Percentiles rank a stretch among this genome's conserved stretches.
phyloP scores from a whole-genome alignment of 164 flowering plant genomes.

The Echeveria elegans region DNA sequence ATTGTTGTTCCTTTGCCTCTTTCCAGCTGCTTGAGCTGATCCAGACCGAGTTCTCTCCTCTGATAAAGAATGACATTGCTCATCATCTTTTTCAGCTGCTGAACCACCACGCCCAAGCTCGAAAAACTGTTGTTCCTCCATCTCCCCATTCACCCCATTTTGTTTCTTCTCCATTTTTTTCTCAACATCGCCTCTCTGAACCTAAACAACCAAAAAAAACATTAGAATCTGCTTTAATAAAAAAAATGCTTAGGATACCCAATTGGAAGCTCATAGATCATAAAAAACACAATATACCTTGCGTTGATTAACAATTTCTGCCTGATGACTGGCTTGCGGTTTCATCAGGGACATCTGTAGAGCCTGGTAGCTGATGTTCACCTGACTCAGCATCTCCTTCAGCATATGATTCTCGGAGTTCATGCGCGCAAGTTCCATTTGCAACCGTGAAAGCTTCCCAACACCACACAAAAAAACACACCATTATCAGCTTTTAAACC shows the following conservation, averaged over 20 bases:
- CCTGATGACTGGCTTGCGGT: constrained; percentile 7
- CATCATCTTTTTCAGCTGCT: constrained; percentile 8
- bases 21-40: constrained; percentile 1
- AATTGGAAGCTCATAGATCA: too few species aligned
- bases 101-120: constrained; percentile 13
- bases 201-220: background rate
- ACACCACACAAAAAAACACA: background rate
- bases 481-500: background rate
- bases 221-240: background rate
- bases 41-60: constrained; percentile 3
- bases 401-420: constrained; percentile 32
- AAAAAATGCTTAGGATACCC: background rate
- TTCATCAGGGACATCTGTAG: constrained; percentile 27
- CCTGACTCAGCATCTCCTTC: constrained; percentile 25
- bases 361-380: constrained; percentile 20
- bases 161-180: background rate
- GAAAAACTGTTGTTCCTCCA: constrained; percentile 13
- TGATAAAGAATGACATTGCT: constrained; percentile 10
- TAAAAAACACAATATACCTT: background rate
- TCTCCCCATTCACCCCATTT: background rate
- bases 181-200: background rate
- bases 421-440: constrained; percentile 28
- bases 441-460: constrained; percentile 6
- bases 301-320: background rate
- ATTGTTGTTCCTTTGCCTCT: background rate